Conservation (phyloP, 352 stramenopile genomes). For the Phytophthora constricta region DNA sequence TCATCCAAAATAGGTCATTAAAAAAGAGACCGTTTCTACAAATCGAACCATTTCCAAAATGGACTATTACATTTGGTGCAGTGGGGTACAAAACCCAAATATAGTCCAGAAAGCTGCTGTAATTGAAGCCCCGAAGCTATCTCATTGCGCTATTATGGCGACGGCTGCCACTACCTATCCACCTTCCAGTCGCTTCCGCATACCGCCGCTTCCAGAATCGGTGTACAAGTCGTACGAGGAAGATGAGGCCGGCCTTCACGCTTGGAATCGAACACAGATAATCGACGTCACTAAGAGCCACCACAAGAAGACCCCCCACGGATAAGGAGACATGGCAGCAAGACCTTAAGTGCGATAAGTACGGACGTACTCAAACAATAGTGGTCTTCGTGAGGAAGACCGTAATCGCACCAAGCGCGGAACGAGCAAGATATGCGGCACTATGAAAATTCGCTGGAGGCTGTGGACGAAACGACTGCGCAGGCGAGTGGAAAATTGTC, state of each 20-base stretch:
- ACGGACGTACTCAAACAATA: neutral
- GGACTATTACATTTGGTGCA: neutral
- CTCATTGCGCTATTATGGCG: too few species aligned
- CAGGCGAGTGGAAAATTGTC: neutral
- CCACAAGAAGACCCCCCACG: constrained; percentile 17
- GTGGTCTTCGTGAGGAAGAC: neutral
- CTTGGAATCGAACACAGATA: neutral
- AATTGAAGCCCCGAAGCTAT: neutral
- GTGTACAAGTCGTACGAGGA: constrained; percentile 1
- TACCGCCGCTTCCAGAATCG: neutral
- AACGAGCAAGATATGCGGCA: constrained; percentile 6
- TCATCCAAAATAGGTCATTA: neutral
- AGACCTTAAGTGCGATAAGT: constrained; percentile 3
- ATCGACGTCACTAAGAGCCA: constrained; percentile 13
- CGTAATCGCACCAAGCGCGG: neutral
- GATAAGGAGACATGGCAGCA: neutral
- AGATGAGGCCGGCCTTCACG: constrained; percentile 4
- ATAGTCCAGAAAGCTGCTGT: neutral
- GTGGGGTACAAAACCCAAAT: neutral
- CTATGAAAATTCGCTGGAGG: constrained; percentile 15
- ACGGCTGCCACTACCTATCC: neutral
- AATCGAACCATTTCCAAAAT: neutral
- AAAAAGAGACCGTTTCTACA: too few species aligned
- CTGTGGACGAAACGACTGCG: neutral
- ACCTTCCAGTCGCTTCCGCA: neutral